Evolutionary conservation across 345 rosid genomes (phyloP), one percentile per base, ranked within the genome.

Genomic region (Melaleuca alternifolia): DNA sequence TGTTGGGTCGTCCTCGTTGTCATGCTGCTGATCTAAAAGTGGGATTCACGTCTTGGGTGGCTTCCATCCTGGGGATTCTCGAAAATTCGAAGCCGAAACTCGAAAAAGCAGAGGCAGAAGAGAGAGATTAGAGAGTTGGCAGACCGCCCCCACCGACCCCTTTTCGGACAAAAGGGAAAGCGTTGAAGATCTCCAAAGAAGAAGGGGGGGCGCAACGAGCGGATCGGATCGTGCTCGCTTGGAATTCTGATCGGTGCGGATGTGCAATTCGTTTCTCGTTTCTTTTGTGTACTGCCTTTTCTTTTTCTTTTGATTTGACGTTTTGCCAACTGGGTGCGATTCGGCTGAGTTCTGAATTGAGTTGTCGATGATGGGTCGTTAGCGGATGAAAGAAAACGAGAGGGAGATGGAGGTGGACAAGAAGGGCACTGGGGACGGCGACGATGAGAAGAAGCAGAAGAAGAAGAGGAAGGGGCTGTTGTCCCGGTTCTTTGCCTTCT

Each of bases 401-500:
- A 50, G 9, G 18, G 86, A 54, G 50, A 61, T 7, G 13, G 85
- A 37, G 75, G 30, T n/a, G 62, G 85, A 54, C 62, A 84, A 62
- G 86, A 54, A 41, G 85, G 52, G 48, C 48, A 44, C 4, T 71
- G 85, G 84, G 75, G 75, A 85, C 41, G 53, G 52, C 44, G 85
- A 54, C 50, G 86, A 85, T 84, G 88, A 87, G 71, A 90, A 86
- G 84, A 83, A n/a, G 87, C 48, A n/a, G 77, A 86, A 44, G 90
- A 92, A 91, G 92, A 94, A 91, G 90, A 87, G 87, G 59, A 92
- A 90, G 87, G 98, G 99, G 41, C 26, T 96, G 53, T 79, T 97
- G 48, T 93, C 96, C 51, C 94, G 99, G 61, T 77, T 97, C 33
- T 96, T 97, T 30, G 92, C 92, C 16, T 84, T 97, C 54, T 96